Evolutionary conservation across 345 rosid genomes (phyloP).

Genomic region (Corymbia maculata): DNA sequence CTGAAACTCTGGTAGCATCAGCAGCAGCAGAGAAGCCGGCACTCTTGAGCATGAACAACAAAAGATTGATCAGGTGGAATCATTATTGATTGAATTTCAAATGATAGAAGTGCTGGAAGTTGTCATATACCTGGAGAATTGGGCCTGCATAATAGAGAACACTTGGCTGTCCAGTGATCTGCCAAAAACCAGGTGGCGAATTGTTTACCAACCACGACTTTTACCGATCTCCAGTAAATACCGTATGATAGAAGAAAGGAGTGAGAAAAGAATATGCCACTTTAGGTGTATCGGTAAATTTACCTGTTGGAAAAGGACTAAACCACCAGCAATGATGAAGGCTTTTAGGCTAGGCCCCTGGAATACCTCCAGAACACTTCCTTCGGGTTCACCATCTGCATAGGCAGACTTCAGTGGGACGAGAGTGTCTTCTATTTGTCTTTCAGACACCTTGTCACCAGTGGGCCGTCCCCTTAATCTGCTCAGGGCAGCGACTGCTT

Average conservation of each 20-base stretch:
- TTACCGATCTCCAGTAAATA: not conserved
- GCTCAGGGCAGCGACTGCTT: conserved; percentile 66
- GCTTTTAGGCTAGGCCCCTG: conserved; percentile 93
- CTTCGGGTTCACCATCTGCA: conserved; percentile 49
- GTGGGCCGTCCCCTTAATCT: conserved; percentile 72
- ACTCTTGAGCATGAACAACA: conserved; percentile 28
- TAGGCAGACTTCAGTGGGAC: conserved; percentile 58
- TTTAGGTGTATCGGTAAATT: not conserved
- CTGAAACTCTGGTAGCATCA: conserved; percentile 94
- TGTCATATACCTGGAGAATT: conserved; percentile 72
- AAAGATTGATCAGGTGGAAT: not conserved
- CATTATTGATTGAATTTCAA: not conserved
- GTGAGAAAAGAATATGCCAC: not conserved
- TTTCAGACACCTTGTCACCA: conserved; percentile 64
- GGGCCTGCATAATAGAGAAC: conserved; percentile 93
- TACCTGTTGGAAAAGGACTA: conserved; percentile 97
- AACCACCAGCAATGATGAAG: conserved; percentile 83
- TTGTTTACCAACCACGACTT: not conserved
- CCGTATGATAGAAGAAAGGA: not conserved
- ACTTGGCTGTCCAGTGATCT: conserved; percentile 99
- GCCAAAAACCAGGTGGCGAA: conserved; percentile 6
- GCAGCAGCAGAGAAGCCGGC: conserved; percentile 98
- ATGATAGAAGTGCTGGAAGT: not conserved
- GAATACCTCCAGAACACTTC: conserved; percentile 73
- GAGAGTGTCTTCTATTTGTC: conserved; percentile 63